Evolutionary conservation across 495 filamentous ascomycete species (phyloP).

Genomic region (Aspergillus coremiiformis): DNA sequence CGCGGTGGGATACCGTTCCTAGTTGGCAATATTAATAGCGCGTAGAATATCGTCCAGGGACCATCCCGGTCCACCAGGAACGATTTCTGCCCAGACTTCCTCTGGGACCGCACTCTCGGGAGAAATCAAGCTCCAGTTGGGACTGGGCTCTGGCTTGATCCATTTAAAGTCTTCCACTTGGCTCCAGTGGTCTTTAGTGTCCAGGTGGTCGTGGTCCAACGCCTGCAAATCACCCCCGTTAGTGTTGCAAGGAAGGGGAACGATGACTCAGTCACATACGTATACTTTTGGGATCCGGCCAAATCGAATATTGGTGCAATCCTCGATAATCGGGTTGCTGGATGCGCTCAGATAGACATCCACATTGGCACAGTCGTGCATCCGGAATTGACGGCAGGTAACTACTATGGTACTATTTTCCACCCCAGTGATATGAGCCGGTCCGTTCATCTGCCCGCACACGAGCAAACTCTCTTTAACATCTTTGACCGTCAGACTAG

Average conservation of each 20-base stretch:
- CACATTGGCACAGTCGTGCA: constrained; percentile 76
- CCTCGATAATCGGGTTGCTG: constrained; percentile 89
- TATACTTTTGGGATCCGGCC: constrained; percentile 61
- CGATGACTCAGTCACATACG: constrained; percentile 39
- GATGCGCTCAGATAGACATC: constrained; percentile 75
- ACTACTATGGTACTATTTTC: constrained; percentile 67
- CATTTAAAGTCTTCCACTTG: constrained; percentile 97
- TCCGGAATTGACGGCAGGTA: constrained; percentile 72
- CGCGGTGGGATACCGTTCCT: background rate
- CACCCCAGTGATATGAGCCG: constrained; percentile 75
- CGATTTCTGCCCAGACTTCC: constrained; percentile 62
- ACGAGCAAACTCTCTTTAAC: constrained; percentile 63
- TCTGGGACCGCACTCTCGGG: constrained; percentile 52
- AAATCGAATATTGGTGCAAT: constrained; percentile 72
- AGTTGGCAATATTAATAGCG: constrained; percentile 42
- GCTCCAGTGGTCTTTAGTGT: constrained; percentile 63
- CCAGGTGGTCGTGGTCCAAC: constrained; percentile 30
- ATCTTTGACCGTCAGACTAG: constrained; percentile 63
- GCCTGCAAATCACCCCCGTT: constrained; percentile 15
- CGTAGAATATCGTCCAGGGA: constrained; percentile 62
- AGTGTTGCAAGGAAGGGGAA: background rate
- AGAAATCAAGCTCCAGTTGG: constrained; percentile 74
- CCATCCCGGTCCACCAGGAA: constrained; percentile 55
- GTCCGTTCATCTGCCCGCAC: constrained; percentile 68
- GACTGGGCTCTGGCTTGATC: constrained; percentile 78